Evolutionary conservation across 208 protist species (phyloP), one percentile per base, ranked within the genome.

Genomic region (Leishmania amazonensis): DNA sequence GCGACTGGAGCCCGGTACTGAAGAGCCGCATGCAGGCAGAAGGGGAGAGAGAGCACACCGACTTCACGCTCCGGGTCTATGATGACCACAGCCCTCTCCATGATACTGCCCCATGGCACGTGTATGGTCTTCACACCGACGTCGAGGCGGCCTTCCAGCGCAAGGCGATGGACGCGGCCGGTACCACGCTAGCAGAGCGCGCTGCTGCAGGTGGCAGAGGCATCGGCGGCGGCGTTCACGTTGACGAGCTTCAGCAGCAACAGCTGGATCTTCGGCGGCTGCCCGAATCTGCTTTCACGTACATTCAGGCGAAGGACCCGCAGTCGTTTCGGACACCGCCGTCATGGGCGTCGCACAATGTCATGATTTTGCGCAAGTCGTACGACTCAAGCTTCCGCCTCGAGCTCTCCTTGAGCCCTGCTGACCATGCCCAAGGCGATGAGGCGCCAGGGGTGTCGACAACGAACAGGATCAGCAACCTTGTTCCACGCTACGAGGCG

Each of bases 381-480:
- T 97, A 94, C 87, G 78, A 87, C 57, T 83, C 88, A 40, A 88
- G 88, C 79, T 97, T 97, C 79, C 87, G 94, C 31, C 80, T 96
- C 17, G 90, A 97, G 74, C 65, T 97, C 24, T 96, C 92, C 24
- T 77, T 97, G 68, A 91, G 89, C 58, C 90, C 87, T 21, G 86
- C 78, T n/a, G 79, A 79, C 70, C 70, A 86, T 19, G 81, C 40
- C 3, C 81, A 73, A 54, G 45, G 67, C 35, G 28, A 85, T 58
- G 82, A 62, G 35, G 24, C 54, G 42, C 51, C 38, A 28, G 58
- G 60, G 60, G 65, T 64, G 47, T 24, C 38, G 78, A 79, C 42
- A 47, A 45, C n/a, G 71, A 40, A 75, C 45, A 54, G n/a, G 38
- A 80, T 82, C 57, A 75, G 76, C n/a, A 51, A 70, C 8, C 83